Base-by-base conservation (phyloP, 768 basidiomycete genomes). In the Fomitopsis pulvina region DNA sequence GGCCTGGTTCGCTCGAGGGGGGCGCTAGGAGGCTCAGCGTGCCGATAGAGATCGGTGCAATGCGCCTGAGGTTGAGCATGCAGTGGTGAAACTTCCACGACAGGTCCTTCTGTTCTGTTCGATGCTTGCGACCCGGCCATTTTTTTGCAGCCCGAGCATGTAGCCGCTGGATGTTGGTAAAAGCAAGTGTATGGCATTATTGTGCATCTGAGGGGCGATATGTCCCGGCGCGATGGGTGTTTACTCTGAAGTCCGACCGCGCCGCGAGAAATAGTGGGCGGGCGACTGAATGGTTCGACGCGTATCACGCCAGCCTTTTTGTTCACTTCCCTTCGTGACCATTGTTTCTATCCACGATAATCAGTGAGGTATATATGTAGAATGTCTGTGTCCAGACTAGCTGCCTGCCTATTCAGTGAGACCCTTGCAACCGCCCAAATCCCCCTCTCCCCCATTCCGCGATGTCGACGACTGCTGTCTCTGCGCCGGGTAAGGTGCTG, bases 401-500 rank as follows among this genome's bases (percentile, higher is more conserved):
- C 34, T 37, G 34, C 34, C 14, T 37, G 34, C 34, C 34, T 37
- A 16, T 37, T 37, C 6, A 37, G 34, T 16, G 7, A 18, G 18
- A 4, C 34, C 14, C 14, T 4, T 18, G 34, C 6, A 4, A 12
- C 6, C 34, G 18, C 14, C 14, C 14, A 16, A 14, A 37, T 37
- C 34, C 5, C 34, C 34, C 34, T 37, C 34, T 6, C 34, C 34
- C 14, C 34, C 34, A 37, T 9, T 34, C 50, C 41, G 6, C 56
- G 41, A 50, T 48, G 43, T 40, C 77, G 41, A 38, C 63, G 30
- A 91, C 87, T 26, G 77, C 87, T 45, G 79, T 96, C 53, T 97
- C 94, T 28, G 80, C 93, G 1, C 90, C 95, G 9, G 95, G 95
- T 54, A 99, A 99, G 68, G 94, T 96, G 45, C 78, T 99, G 48